Conservation (phyloP, 257 asterid species). For the Gentiana macrophylla region DNA sequence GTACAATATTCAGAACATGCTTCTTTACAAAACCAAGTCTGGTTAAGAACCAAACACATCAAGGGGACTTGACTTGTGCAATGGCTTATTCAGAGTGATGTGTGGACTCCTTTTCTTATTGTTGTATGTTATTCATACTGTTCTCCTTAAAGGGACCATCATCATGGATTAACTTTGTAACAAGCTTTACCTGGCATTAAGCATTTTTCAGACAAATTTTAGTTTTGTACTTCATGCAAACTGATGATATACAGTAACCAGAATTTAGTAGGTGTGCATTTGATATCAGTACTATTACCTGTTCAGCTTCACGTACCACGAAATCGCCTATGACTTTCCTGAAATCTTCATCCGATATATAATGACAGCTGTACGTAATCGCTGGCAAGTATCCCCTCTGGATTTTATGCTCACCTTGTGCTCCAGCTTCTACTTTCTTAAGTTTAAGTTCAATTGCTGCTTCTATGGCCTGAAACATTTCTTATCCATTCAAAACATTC, state of each 20-base stretch:
- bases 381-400: constrained; percentile 94
- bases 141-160: constrained; percentile 78
- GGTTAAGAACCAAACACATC: too few species aligned
- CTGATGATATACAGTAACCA: too few species aligned
- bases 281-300: constrained; percentile 35
- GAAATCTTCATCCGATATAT: constrained; percentile 64
- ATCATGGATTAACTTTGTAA: constrained; percentile 58
- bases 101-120: not conserved
- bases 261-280: not conserved
- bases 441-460: constrained; percentile 92
- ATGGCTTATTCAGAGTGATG: too few species aligned
- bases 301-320: constrained; percentile 72
- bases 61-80: too few species aligned
- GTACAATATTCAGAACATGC: too few species aligned
- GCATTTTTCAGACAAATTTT: constrained; percentile 4
- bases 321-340: constrained; percentile 56
- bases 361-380: constrained; percentile 84
- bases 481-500: too few species aligned
- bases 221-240: too few species aligned
- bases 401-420: constrained; percentile 97
- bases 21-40: too few species aligned
- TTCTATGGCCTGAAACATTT: constrained; percentile 68
- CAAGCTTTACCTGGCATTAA: constrained; percentile 53
- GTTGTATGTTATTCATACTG: not conserved
- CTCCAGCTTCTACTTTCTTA: constrained; percentile 88